phyloP scores from a whole-genome alignment of 129 eudicot species.

The Cynara cardunculus region DNA sequence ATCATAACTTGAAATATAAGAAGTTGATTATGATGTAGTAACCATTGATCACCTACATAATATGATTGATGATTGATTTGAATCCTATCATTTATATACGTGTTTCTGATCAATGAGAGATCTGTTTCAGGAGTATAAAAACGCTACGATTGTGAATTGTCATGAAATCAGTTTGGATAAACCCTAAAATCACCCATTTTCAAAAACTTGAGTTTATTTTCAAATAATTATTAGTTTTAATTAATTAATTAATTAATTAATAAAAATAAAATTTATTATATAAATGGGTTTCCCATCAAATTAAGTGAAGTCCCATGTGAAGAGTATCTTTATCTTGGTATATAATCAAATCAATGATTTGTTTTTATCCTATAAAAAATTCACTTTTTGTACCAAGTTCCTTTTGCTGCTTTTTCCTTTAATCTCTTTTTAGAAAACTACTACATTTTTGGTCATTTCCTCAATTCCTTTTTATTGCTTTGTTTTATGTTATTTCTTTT shows the following conservation, averaged over 20 bases:
- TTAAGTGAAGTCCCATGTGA: conserved; percentile 35
- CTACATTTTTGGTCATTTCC: conserved; percentile 10
- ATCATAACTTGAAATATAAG: conserved; percentile 18
- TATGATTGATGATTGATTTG: background rate
- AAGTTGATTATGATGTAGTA: no score
- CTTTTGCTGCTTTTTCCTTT: conserved; percentile 23
- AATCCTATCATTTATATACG: no score
- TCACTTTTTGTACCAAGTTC: conserved; percentile 19
- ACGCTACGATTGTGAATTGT: no score
- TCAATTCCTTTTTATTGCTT: conserved; percentile 10
- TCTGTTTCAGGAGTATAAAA: no score
- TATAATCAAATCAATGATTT: conserved; percentile 34
- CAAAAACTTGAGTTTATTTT: background rate
- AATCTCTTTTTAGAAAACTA: background rate
- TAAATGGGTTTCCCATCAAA: conserved; percentile 15
- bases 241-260: conserved; percentile 16
- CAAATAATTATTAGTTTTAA: background rate
- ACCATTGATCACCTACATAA: background rate
- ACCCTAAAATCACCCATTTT: background rate
- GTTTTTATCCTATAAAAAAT: conserved; percentile 16
- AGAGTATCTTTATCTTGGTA: conserved; percentile 26
- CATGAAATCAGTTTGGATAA: no score
- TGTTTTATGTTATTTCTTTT: background rate
- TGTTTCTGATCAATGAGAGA: no score
- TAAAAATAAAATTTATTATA: background rate